Evolutionary conservation across 345 rosid species (phyloP).

Genomic region (Heritiera littoralis): DNA sequence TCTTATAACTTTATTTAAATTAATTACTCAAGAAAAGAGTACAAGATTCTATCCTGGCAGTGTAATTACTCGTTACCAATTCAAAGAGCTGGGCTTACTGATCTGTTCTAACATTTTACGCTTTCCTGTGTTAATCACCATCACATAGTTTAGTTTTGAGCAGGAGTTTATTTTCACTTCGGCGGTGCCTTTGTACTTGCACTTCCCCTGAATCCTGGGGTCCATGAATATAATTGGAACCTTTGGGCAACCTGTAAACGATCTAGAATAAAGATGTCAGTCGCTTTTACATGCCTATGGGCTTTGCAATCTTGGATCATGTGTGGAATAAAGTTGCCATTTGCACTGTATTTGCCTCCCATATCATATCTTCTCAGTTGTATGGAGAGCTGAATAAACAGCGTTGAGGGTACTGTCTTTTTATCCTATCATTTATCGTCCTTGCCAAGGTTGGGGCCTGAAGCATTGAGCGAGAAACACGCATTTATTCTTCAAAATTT

Average conservation of each 20-base stretch:
- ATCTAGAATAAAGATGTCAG: background rate
- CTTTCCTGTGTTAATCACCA: background rate
- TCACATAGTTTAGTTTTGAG: background rate
- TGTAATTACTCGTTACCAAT: background rate
- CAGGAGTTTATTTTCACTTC: background rate
- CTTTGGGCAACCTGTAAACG: background rate
- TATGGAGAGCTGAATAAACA: background rate
- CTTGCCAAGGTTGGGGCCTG: background rate
- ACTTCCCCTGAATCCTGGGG: background rate
- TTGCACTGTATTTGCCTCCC: background rate
- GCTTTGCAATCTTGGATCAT: background rate
- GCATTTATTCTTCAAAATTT: background rate
- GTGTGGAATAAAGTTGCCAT: conserved; percentile 1
- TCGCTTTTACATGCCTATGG: background rate
- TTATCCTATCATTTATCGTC: background rate
- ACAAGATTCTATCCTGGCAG: background rate
- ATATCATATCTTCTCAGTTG: background rate
- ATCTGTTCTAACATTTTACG: background rate
- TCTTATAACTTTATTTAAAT: background rate
- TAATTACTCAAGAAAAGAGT: background rate
- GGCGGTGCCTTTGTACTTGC: background rate
- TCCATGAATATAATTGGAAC: background rate
- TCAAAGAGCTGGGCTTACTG: background rate
- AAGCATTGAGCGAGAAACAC: background rate
- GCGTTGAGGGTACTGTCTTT: background rate